Evolutionary conservation across 2,329 filamentous ascomycete species (phyloP).

Genomic region (Cryphonectria parasitica): DNA sequence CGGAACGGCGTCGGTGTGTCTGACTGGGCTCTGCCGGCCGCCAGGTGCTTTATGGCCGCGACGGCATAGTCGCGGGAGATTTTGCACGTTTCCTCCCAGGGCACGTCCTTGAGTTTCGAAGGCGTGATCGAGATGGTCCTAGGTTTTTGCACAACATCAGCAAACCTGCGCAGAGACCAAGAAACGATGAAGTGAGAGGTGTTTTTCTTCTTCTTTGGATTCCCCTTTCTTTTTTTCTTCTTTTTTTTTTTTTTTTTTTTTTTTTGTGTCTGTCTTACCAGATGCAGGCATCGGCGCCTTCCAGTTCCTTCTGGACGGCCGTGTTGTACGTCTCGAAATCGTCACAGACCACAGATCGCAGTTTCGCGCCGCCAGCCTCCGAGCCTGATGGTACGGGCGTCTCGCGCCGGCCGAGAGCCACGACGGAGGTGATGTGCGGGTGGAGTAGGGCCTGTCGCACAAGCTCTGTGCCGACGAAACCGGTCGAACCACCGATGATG

Average conservation of each 20-base stretch:
- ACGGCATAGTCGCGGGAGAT: conserved; percentile 34
- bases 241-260: background rate
- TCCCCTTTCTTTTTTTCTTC: too few species aligned
- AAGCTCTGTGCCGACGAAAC: conserved; percentile 48
- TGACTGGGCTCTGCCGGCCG: conserved; percentile 24
- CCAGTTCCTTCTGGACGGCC: conserved; percentile 43
- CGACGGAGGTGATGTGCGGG: conserved; percentile 43
- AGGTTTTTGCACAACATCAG: background rate
- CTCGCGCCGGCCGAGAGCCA: conserved; percentile 46
- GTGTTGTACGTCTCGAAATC: conserved; percentile 48
- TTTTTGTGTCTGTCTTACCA: conserved; percentile 38
- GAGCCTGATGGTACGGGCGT: conserved; percentile 34
- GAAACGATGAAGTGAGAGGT: background rate
- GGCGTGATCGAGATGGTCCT: conserved; percentile 38
- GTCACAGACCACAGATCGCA: conserved; percentile 45
- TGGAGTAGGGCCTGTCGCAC: conserved; percentile 46
- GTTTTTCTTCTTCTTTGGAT: too few species aligned
- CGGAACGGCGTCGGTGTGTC: conserved; percentile 38
- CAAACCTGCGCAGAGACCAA: background rate
- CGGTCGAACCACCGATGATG: conserved; percentile 47
- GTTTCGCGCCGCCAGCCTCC: conserved; percentile 37
- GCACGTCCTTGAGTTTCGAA: conserved; percentile 27
- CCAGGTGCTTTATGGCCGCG: conserved; percentile 34
- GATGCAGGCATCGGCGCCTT: conserved; percentile 47
- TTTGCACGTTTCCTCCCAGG: conserved; percentile 32